Percentiles rank a stretch among this genome's conserved stretches.
Evolutionary conservation across 805 yeast genomes (phyloP).

Genomic region (Hanseniaspora lindneri): DNA sequence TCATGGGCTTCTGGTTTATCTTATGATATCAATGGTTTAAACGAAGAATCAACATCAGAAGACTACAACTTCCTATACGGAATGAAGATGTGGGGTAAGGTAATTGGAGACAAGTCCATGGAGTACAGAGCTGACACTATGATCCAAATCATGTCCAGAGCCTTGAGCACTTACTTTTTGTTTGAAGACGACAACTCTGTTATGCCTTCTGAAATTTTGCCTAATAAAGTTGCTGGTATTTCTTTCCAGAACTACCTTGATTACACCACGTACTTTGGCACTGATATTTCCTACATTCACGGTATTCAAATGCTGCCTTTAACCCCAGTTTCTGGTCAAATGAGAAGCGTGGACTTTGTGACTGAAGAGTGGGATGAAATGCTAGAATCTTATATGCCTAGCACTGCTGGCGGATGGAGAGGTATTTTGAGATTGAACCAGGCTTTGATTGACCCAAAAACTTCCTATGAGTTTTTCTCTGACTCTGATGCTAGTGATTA

Average conservation of each 20-base stretch:
- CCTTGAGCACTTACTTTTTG: conserved; percentile 33
- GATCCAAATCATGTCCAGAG: conserved; percentile 44
- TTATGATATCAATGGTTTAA: conserved; percentile 54
- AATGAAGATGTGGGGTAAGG: conserved; percentile 55
- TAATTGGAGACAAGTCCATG: conserved; percentile 41
- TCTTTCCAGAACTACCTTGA: conserved; percentile 61
- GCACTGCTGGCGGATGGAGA: conserved; percentile 49
- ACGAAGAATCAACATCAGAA: conserved; percentile 61
- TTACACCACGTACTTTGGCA: conserved; percentile 64
- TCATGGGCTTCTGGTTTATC: conserved; percentile 64
- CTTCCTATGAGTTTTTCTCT: conserved; percentile 35
- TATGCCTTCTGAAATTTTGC: conserved; percentile 32
- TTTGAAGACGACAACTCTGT: conserved; percentile 10
- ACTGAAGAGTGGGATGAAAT: conserved; percentile 49
- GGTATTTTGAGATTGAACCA: conserved; percentile 37
- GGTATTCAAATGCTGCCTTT: conserved; percentile 72
- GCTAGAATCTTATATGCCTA: conserved; percentile 32
- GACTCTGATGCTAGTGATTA: conserved; percentile 28
- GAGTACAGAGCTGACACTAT: conserved; percentile 46
- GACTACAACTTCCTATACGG: conserved; percentile 61
- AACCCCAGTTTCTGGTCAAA: conserved; percentile 47
- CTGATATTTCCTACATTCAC: conserved; percentile 49
- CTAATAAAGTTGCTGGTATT: conserved; percentile 62
- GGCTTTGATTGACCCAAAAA: conserved; percentile 35
- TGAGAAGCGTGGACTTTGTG: conserved; percentile 43